Conservation (phyloP, 331 rosid genomes). For the Arachis monticola region DNA sequence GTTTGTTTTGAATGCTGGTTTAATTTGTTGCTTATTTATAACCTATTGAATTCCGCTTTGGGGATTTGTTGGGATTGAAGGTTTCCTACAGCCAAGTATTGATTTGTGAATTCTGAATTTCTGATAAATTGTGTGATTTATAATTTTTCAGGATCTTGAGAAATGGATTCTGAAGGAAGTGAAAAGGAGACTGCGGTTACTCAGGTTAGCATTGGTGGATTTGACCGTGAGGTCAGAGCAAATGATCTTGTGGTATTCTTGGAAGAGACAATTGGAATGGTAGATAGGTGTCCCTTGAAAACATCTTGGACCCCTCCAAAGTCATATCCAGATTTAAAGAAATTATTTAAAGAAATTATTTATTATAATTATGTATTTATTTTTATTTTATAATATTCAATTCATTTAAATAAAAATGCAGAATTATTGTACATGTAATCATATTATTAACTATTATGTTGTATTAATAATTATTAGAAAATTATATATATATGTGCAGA, state of each 20-base stretch:
- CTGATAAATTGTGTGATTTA: slow-evolving; percentile 13
- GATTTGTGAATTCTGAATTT: slow-evolving; percentile 21
- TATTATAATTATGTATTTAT: too few relatives aligned
- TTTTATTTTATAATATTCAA: too few relatives aligned
- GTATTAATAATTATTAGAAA: too few relatives aligned
- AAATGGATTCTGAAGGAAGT: slow-evolving; percentile 58
- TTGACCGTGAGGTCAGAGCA: slow-evolving; percentile 62
- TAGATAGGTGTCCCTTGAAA: slow-evolving; percentile 80
- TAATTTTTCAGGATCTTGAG: slow-evolving; percentile 38
- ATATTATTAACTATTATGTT: too few relatives aligned
- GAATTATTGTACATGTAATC: too few relatives aligned
- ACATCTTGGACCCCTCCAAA: slow-evolving; percentile 89
- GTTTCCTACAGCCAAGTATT: slow-evolving; percentile 8
- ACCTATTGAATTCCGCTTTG: background rate
- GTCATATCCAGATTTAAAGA: slow-evolving; percentile 66
- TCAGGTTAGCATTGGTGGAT: slow-evolving; percentile 91
- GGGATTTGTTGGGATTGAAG: background rate
- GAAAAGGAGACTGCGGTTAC: slow-evolving; percentile 55
- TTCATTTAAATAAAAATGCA: too few relatives aligned
- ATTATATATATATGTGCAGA: too few relatives aligned
- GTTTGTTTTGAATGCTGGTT: background rate
- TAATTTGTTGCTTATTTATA: background rate
- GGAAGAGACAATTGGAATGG: slow-evolving; percentile 70
- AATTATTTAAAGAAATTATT: too few relatives aligned
- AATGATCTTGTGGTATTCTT: slow-evolving; percentile 58